phyloP scores from a whole-genome alignment of 2,329 filamentous ascomycete species.

The Berkeleyomyces basicola region DNA sequence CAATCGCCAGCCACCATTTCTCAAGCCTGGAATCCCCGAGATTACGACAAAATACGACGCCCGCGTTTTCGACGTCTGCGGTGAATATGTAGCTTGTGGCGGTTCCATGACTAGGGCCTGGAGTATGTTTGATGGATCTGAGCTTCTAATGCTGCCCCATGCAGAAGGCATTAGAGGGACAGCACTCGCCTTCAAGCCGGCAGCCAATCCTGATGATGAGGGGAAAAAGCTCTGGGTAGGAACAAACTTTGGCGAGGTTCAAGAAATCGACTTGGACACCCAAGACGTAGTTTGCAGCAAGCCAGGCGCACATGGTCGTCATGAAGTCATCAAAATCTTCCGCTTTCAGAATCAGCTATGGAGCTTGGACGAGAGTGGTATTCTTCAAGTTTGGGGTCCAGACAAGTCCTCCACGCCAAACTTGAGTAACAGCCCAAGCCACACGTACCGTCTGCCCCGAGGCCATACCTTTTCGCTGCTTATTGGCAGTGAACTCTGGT shows the following conservation, averaged over 20 bases:
- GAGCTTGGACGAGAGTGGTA: constrained; percentile 82
- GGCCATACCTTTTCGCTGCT: constrained; percentile 81
- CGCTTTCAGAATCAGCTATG: constrained; percentile 80
- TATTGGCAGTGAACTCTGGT: constrained; percentile 72
- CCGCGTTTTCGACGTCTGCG: constrained; percentile 72
- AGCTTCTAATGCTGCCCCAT: constrained; percentile 65
- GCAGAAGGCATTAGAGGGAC: constrained; percentile 73
- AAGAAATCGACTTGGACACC: constrained; percentile 69
- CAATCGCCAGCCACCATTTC: constrained; percentile 66
- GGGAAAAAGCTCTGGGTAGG: constrained; percentile 77
- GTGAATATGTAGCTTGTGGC: constrained; percentile 71
- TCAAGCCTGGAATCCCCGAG: constrained; percentile 54
- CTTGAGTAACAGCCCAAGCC: constrained; percentile 51
- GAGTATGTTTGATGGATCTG: constrained; percentile 67
- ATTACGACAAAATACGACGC: constrained; percentile 79
- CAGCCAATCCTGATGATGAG: constrained; percentile 59
- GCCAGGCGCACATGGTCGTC: constrained; percentile 54
- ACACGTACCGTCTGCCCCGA: constrained; percentile 60
- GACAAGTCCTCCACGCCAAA: constrained; percentile 56
- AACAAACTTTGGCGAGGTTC: constrained; percentile 71
- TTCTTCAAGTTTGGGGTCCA: constrained; percentile 72
- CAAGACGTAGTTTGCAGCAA: constrained; percentile 55
- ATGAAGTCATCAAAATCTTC: constrained; percentile 70
- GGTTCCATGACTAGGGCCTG: constrained; percentile 79
- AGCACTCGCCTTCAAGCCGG: constrained; percentile 73